A percentile compares a stretch with the other conserved stretches of the same genome.
These are phyloP conservation scores for Geopyxis carbonaria DNA, from an alignment of 495 filamentous ascomycete species.

Conservation along the genomic window DNA sequence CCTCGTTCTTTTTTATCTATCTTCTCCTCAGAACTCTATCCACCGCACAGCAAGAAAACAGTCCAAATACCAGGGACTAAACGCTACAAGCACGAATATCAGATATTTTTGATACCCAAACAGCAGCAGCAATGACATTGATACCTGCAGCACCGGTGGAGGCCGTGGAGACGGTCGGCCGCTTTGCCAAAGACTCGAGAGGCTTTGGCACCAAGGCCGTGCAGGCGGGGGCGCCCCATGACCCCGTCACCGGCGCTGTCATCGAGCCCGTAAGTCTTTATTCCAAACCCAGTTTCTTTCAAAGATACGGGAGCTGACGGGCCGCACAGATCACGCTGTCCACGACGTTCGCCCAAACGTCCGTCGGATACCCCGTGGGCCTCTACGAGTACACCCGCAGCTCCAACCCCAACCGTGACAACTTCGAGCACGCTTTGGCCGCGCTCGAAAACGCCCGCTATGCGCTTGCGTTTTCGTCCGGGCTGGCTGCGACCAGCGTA, in stretches of 20 bases:
- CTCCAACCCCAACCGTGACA: conserved; percentile 82
- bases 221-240: conserved; percentile 78
- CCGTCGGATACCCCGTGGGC: conserved; percentile 72
- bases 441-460: conserved; percentile 83
- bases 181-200: conserved; percentile 19
- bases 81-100: no score
- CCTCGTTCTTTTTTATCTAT: no score
- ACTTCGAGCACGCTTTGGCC: conserved; percentile 84
- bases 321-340: conserved; percentile 71
- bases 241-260: conserved; percentile 81
- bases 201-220: conserved; percentile 82
- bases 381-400: conserved; percentile 78
- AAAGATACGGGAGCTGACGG: conserved; percentile 1
- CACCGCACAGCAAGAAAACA: no score
- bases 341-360: conserved; percentile 78
- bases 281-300: not conserved
- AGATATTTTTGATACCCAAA: no score
- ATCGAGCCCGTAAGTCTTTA: conserved; percentile 52
- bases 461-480: conserved; percentile 87
- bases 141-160: no score
- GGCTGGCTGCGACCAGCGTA: conserved; percentile 80
- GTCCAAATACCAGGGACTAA: no score
- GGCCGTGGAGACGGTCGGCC: conserved; percentile 4
- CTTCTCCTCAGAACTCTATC: no score
- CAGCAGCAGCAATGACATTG: no score